These are phyloP conservation scores for Rhypophila decipiens DNA, from an alignment of 495 filamentous ascomycete genomes.

Conservation along the genomic window DNA sequence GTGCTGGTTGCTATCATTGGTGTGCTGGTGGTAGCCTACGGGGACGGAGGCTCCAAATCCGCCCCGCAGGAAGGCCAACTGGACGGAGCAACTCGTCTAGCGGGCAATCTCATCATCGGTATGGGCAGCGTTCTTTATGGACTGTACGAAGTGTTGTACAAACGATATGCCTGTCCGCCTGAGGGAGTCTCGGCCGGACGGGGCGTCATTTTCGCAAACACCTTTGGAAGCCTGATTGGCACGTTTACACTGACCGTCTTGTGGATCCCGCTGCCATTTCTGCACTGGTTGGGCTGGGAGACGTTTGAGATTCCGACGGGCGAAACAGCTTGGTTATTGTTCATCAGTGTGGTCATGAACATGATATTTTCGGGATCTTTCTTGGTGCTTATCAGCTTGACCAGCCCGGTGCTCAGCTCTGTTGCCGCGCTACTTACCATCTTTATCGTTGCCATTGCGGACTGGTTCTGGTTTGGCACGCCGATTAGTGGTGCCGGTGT, in stretches of 20 bases:
- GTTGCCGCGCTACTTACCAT: slow-evolving; percentile 93
- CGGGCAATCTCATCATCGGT: slow-evolving; percentile 89
- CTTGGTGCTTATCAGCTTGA: slow-evolving; percentile 84
- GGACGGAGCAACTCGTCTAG: slow-evolving; percentile 50
- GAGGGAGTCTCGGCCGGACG: slow-evolving; percentile 74
- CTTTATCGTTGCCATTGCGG: slow-evolving; percentile 87
- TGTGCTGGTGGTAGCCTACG: slow-evolving; percentile 89
- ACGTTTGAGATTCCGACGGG: slow-evolving; percentile 74
- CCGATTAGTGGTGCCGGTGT: slow-evolving; percentile 69
- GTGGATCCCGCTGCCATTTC: slow-evolving; percentile 84
- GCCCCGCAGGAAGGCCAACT: slow-evolving; percentile 8
- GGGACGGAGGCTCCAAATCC: slow-evolving; percentile 45
- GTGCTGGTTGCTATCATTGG: slow-evolving; percentile 81
- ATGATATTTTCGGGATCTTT: slow-evolving; percentile 90
- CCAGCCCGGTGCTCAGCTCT: slow-evolving; percentile 82
- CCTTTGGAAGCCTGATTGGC: slow-evolving; percentile 82
- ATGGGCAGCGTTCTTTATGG: slow-evolving; percentile 92
- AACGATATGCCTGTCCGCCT: slow-evolving; percentile 83
- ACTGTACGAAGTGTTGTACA: slow-evolving; percentile 95
- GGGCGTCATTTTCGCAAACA: slow-evolving; percentile 88
- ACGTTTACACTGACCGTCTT: slow-evolving; percentile 75
- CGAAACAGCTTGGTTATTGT: slow-evolving; percentile 68
- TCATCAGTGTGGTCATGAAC: slow-evolving; percentile 76
- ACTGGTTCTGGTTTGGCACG: slow-evolving; percentile 76
- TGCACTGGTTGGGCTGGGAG: slow-evolving; percentile 74